Percentiles rank a stretch among this genome's conserved stretches.
Evolutionary conservation across 1,139 yeast species (phyloP).

Genomic region (Debaryomyces sp.): DNA sequence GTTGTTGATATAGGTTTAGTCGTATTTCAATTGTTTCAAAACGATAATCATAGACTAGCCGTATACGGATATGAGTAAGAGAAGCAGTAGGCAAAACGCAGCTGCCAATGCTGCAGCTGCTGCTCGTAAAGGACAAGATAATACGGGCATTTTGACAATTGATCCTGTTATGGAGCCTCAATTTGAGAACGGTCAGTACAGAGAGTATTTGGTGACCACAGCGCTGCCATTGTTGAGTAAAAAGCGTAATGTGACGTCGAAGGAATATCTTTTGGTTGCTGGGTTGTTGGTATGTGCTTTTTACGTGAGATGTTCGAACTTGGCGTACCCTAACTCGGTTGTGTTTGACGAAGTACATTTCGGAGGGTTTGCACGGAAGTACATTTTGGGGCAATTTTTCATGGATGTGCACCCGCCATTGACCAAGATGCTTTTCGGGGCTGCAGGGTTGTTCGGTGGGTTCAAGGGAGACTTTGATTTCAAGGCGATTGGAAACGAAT

Average conservation of each 20-base stretch:
- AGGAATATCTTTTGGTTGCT: constrained; percentile 41
- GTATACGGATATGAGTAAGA: constrained; percentile 7
- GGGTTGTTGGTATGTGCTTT: constrained; percentile 56
- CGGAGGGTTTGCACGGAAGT: constrained; percentile 78
- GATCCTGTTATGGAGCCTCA: constrained; percentile 34
- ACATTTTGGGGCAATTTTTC: constrained; percentile 71
- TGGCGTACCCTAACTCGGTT: constrained; percentile 35
- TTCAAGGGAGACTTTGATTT: constrained; percentile 78
- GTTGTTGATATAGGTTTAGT: background rate
- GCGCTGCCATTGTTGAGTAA: constrained; percentile 22
- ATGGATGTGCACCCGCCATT: constrained; percentile 96
- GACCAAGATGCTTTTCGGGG: constrained; percentile 87
- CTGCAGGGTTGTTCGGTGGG: constrained; percentile 71
- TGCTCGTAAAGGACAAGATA: background rate
- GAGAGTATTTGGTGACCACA: constrained; percentile 34
- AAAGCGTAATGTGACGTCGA: constrained; percentile 23
- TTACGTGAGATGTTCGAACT: constrained; percentile 41
- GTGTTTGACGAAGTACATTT: constrained; percentile 50
- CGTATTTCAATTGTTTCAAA: background rate
- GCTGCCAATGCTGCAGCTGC: constrained; percentile 1
- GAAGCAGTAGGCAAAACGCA: constrained; percentile 3
- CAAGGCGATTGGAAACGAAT: constrained; percentile 67
- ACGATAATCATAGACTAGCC: background rate
- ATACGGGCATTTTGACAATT: background rate
- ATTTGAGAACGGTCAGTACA: constrained; percentile 26